Conservation (phyloP, 176 grass and related monocot species). For the Cymbopogon citratus region DNA sequence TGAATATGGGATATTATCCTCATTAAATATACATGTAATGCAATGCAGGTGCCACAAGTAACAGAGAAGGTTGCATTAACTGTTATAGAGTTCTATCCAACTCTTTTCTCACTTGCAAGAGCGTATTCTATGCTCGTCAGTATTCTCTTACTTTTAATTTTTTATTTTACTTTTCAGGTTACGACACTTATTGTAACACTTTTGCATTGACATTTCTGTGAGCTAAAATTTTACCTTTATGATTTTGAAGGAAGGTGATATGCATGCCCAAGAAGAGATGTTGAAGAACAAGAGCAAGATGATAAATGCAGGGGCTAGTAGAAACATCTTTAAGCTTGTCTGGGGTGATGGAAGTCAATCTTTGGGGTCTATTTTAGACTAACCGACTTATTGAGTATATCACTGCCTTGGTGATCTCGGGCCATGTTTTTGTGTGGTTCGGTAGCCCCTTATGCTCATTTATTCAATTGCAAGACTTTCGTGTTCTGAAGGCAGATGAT, state of each 20-base stretch:
- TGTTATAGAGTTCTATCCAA: conserved; percentile 61
- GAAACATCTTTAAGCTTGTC: conserved; percentile 76
- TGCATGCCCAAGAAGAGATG: conserved; percentile 69
- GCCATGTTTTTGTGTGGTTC: neutral
- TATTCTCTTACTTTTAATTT: neutral
- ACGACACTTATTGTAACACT: neutral
- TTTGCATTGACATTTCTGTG: neutral
- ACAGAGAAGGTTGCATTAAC: conserved; percentile 70
- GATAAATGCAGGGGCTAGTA: conserved; percentile 52
- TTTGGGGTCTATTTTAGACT: neutral
- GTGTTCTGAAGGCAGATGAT: neutral
- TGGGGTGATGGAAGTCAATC: conserved; percentile 36
- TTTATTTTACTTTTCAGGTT: conserved; percentile 9
- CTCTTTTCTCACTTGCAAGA: conserved; percentile 56
- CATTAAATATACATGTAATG: neutral
- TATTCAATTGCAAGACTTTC: neutral
- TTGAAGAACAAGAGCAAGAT: conserved; percentile 54
- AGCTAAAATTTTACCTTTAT: conserved; percentile 6
- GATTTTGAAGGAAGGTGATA: conserved; percentile 54
- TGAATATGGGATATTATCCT: conserved; percentile 1
- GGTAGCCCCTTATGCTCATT: neutral
- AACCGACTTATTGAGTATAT: neutral
- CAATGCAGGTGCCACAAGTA: conserved; percentile 83
- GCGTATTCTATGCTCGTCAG: conserved; percentile 66
- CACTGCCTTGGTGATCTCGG: neutral